A percentile compares a stretch with the other conserved stretches of the same genome.
Conservation (phyloP, 495 filamentous ascomycete species). For the Penicillium argentinense region DNA sequence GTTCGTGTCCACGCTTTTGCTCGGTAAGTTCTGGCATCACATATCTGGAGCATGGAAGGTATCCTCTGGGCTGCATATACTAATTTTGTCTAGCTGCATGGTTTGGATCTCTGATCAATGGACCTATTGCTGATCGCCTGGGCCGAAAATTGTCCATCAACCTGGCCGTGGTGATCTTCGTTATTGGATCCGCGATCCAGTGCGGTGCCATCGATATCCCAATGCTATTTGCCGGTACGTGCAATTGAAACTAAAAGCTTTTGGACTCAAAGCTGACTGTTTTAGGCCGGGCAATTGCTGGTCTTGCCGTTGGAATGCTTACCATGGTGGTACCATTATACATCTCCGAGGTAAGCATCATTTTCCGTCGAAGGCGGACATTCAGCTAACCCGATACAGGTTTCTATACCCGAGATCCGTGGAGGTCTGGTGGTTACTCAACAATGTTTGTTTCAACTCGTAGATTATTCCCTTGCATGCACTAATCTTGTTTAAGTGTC, state of each 20-base stretch:
- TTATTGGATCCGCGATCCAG: conserved; percentile 75
- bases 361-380: not conserved
- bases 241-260: not conserved
- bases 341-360: conserved; percentile 30
- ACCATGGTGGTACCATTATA: conserved; percentile 48
- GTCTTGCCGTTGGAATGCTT: conserved; percentile 38
- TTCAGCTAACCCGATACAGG: conserved; percentile 16
- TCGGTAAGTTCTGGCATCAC: conserved; percentile 45
- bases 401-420: conserved; percentile 57
- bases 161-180: conserved; percentile 69
- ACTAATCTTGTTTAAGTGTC: conserved; percentile 46
- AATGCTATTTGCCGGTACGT: conserved; percentile 65
- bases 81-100: conserved; percentile 61
- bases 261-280: not conserved
- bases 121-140: conserved; percentile 71
- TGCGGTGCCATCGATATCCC: conserved; percentile 53
- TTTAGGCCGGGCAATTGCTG: conserved; percentile 70
- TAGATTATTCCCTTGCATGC: not conserved
- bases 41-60: too few relatives aligned
- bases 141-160: conserved; percentile 76
- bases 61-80: not conserved
- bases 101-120: conserved; percentile 73
- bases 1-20: conserved; percentile 76
- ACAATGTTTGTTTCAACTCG: conserved; percentile 51
- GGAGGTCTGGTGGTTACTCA: conserved; percentile 76